Evolutionary conservation across 1,284 basidiomycete species (phyloP).

Genomic region (Naganishia sp.): DNA sequence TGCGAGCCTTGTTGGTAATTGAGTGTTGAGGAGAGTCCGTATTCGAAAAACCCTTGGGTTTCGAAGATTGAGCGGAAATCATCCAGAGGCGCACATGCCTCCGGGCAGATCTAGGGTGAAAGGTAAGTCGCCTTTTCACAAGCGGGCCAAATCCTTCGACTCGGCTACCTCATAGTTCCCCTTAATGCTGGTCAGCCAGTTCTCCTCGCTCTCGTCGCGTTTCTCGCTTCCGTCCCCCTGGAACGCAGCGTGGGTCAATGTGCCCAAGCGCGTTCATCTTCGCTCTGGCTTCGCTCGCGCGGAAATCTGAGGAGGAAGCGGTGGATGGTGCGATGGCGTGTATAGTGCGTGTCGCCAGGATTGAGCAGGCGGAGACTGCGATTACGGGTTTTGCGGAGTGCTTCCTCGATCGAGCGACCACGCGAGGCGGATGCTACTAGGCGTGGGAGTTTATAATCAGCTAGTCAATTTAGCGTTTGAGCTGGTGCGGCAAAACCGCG

Average conservation of each 20-base stretch:
- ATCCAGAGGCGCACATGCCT: too few species aligned
- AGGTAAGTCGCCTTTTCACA: too few species aligned
- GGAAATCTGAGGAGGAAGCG: conserved; percentile 30
- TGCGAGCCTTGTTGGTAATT: neutral
- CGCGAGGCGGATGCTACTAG: conserved; percentile 50
- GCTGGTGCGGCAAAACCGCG: conserved; percentile 36
- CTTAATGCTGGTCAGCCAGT: too few species aligned
- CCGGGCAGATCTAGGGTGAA: too few species aligned
- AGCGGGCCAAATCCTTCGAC: too few species aligned
- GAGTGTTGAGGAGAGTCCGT: neutral
- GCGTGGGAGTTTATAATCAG: too few species aligned
- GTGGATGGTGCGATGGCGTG: conserved; percentile 45
- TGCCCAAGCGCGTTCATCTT: conserved; percentile 38
- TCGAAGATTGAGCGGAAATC: too few species aligned
- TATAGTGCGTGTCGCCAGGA: conserved; percentile 52
- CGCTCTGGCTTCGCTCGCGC: conserved; percentile 36
- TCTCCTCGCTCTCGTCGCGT: too few species aligned
- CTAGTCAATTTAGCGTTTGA: conserved; percentile 16
- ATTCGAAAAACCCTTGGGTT: too few species aligned
- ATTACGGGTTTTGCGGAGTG: conserved; percentile 51
- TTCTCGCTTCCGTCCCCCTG: too few species aligned
- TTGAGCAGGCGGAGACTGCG: conserved; percentile 44
- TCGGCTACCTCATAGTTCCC: too few species aligned
- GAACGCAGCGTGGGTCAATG: too few species aligned
- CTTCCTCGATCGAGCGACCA: conserved; percentile 53